Evolutionary conservation across 1,284 basidiomycete genomes (phyloP).

Genomic region (Ustilago sp.): DNA sequence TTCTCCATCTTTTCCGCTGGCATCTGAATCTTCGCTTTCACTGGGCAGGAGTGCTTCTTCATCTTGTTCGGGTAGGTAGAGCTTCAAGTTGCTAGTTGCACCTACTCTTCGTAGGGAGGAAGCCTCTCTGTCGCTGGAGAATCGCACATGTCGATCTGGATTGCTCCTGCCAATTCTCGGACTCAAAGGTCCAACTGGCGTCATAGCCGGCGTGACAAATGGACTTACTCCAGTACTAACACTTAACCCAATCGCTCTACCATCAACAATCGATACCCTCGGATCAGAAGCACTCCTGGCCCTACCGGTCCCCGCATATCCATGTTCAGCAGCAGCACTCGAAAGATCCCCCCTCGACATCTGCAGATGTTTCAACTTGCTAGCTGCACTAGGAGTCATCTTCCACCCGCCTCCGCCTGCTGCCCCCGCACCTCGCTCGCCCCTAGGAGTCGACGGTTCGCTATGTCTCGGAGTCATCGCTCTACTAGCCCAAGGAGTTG

Average conservation of each 20-base stretch:
- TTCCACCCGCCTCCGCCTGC: constrained; percentile 5
- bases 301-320: constrained; percentile 10
- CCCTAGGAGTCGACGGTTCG: constrained; percentile 44
- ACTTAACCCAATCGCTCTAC: constrained; percentile 36
- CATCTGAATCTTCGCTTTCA: constrained; percentile 49
- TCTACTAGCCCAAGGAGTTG: constrained; percentile 51
- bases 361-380: constrained; percentile 55
- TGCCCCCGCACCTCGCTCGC: constrained; percentile 4
- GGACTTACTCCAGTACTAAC: constrained; percentile 27
- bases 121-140: constrained; percentile 11
- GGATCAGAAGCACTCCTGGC: constrained; percentile 17
- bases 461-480: constrained; percentile 51
- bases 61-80: constrained; percentile 37
- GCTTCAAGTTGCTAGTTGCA: constrained; percentile 36
- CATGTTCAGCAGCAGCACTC: constrained; percentile 29
- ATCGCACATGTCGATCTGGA: constrained; percentile 37
- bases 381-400: constrained; percentile 56
- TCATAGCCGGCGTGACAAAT: constrained; percentile 37
- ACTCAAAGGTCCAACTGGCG: constrained; percentile 26
- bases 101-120: constrained; percentile 33
- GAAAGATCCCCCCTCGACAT: constrained; percentile 54
- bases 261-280: constrained; percentile 27
- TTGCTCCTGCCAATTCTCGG: constrained; percentile 21
- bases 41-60: constrained; percentile 35
- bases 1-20: constrained; percentile 56